Base-by-base conservation (phyloP, 169 alveolate species). In the Eimeria maxima region DNA sequence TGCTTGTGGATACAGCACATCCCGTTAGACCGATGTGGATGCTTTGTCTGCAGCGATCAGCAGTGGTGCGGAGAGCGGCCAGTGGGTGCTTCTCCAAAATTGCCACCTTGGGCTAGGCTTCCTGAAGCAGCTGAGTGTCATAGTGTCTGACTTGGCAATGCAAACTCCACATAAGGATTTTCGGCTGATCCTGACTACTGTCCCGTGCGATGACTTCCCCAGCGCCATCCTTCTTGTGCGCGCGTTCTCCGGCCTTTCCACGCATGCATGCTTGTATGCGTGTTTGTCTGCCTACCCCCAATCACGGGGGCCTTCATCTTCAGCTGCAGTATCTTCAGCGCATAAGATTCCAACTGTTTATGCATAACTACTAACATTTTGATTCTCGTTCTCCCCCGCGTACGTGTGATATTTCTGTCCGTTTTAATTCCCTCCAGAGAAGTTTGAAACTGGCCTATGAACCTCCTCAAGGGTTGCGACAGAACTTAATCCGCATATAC, bases 391-490 rank as follows among this genome's bases (percentile, higher is more conserved):
- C 42, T 14, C 44, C 76, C 44, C 42, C 76, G 27, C 76, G n/a
- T 67, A 67, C 45, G 87, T 76, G 29, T 44, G 65, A 10, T 76
- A 92, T 50, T 69, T 50, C 55, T 67, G n/a, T 42, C 45, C 53
- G 20, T 71, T 47, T 29, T 11, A 24, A 27, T 44, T 83, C 14
- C n/a, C n/a, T 50, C 22, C 99, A 98, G 98, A 98, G 98, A 90
- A 99, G 99, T 87, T 97, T 98, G 71, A 99, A 99, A 96, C 97
- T 98, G 95, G 99, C 99, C 67, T 98, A 98, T 88, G 99, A 99
- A 90, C 99, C 99, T 11, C 99, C 99, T 13, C 98, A 98, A 95
- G 99, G 99, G 22, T 96, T 99, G 81, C 98, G 98, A 84, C 98
- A 98, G 95, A 98, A 98, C 87, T 95, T 98, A 50, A 97, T 97